A percentile compares a stretch with the other conserved stretches of the same genome.
phyloP scores from a whole-genome alignment of 2,329 filamentous ascomycete genomes.

The Aspergillus sp. region DNA sequence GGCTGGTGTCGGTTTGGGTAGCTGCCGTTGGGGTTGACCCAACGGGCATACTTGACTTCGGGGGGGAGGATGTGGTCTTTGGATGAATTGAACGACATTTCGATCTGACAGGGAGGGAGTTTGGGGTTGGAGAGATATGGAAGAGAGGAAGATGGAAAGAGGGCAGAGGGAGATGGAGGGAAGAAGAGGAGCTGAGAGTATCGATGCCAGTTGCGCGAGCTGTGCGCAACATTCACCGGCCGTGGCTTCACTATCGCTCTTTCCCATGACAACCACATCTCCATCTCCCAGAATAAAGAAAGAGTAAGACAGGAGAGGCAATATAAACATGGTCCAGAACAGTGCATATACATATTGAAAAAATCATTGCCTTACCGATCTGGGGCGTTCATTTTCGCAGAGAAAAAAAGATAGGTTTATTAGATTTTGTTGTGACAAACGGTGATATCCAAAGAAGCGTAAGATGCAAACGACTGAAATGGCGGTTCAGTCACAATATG shows the following conservation, averaged over 20 bases:
- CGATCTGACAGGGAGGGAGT: too few relatives aligned
- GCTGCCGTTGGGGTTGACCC: conserved; percentile 5
- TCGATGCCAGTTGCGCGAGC: too few relatives aligned
- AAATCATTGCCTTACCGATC: conserved; percentile 37
- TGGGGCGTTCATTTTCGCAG: conserved; percentile 48
- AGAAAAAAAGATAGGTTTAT: background rate
- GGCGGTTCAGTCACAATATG: too few relatives aligned
- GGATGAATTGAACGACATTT: conserved; percentile 7
- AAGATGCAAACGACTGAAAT: background rate
- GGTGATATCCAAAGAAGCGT: background rate
- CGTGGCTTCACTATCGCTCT: too few relatives aligned
- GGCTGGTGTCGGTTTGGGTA: conserved; percentile 19
- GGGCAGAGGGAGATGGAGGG: too few relatives aligned
- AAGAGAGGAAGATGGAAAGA: too few relatives aligned
- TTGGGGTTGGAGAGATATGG: too few relatives aligned
- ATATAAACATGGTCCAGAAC: too few relatives aligned
- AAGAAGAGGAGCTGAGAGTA: too few relatives aligned
- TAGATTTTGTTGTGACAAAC: background rate
- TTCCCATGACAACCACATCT: too few relatives aligned
- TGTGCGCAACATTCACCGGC: too few relatives aligned
- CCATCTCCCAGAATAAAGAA: background rate
- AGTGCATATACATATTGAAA: background rate
- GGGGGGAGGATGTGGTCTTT: conserved; percentile 17
- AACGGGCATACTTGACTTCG: conserved; percentile 20
- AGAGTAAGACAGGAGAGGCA: background rate